Conservation (phyloP, 495 filamentous ascomycete species). For the Tuber calosporum region DNA sequence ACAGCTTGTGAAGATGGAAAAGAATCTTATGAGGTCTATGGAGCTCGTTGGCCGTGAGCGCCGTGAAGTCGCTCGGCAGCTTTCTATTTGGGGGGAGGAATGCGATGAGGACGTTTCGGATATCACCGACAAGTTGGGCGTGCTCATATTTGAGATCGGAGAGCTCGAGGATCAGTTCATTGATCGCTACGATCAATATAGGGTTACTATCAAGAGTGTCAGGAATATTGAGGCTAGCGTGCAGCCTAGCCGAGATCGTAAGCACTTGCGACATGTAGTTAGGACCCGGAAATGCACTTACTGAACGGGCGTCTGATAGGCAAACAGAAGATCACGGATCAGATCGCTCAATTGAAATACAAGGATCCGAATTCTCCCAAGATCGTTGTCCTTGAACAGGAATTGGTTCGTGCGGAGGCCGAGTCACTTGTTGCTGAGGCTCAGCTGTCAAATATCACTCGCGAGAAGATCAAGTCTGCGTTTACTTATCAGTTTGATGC, state of each 20-base stretch:
- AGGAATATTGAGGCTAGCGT: constrained; percentile 97
- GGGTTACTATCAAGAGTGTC: constrained; percentile 98
- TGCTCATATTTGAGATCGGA: constrained; percentile 95
- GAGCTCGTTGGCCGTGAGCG: constrained; percentile 89
- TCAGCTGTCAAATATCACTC: constrained; percentile 96
- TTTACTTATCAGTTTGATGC: constrained; percentile 99
- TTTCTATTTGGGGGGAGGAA: constrained; percentile 94
- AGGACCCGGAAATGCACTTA: not conserved
- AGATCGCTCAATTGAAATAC: constrained; percentile 98
- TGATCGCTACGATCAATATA: constrained; percentile 97
- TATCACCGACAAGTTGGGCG: constrained; percentile 96
- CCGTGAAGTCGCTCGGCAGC: constrained; percentile 98
- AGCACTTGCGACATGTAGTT: constrained; percentile 40
- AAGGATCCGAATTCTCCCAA: constrained; percentile 97
- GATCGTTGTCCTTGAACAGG: constrained; percentile 95
- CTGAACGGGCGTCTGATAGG: constrained; percentile 47
- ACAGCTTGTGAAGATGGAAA: constrained; percentile 99
- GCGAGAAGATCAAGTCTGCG: constrained; percentile 96
- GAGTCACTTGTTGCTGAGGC: constrained; percentile 97
- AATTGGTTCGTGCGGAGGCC: constrained; percentile 95
- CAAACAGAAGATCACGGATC: constrained; percentile 98
- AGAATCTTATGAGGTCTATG: constrained; percentile 98
- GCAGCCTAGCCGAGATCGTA: constrained; percentile 94
- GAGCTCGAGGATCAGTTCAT: constrained; percentile 97
- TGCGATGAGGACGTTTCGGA: constrained; percentile 98